Evolutionary conservation across 1,284 basidiomycete species (phyloP), one percentile per base, ranked within the genome.

Genomic region (Meripilus lineatus): DNA sequence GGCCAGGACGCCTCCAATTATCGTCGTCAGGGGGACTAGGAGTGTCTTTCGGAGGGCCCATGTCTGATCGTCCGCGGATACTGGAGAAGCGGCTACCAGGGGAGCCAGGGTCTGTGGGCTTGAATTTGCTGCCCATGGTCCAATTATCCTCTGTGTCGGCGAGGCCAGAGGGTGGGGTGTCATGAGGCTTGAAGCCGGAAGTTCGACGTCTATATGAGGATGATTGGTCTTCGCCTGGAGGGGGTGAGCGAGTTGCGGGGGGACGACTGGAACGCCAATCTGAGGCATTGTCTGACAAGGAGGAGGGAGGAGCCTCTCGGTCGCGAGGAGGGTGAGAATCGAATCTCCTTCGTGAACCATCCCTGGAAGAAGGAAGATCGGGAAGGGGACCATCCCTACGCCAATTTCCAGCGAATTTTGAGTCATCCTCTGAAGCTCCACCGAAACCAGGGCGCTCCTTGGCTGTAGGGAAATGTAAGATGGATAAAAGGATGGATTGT

Each of bases 351-450:
- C 79, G 78, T 14, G 80, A 73, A 13, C 73, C 63, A 45, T 85
- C 84, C 15, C 78, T 75, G 38, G 72, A 66, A 23, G 69, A 64
- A 15, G 66, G 67, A 2, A 70, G 56, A 54, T 84, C 74, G n/a
- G 88, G 84, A 17, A 94, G 77, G 36, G 93, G 94, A 1, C 88
- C 90, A 8, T 91, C 82, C 46, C 93, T 83, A 44, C 93, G 77
- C 93, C 93, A 97, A 48, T 81, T 83, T 18, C 68, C 76, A 37
- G 83, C 79, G 52, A 89, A 88, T 62, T 89, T 89, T 18, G 80
- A 64, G 48, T 83, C 84, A 13, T 89, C 88, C 35, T 77, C 79
- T 25, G 64, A 60, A 14, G 64, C 58, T 13, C 60, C 63, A n/a
- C 76, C 67, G 55, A 80, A 81, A 17, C 74, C 79, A 28, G 69